A percentile compares a stretch with the other conserved stretches of the same genome.
Conservation (phyloP, 2,329 filamentous ascomycete genomes). For the Endothia cerciana region DNA sequence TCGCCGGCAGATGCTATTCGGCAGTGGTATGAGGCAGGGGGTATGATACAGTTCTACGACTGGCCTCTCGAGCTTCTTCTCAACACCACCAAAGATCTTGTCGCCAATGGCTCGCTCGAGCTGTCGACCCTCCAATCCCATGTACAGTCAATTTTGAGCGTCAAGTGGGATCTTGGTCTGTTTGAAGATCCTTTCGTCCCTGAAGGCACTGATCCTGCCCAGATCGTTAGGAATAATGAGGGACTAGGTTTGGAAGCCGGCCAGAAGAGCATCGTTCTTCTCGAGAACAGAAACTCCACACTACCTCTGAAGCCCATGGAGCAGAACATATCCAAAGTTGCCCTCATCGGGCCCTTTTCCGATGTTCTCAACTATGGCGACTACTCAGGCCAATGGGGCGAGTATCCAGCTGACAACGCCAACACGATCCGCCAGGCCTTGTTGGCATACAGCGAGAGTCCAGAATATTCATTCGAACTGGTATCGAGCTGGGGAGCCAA, state of each 20-base stretch:
- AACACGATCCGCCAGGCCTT: conserved; percentile 45
- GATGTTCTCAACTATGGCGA: conserved; percentile 49
- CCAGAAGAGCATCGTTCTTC: conserved; percentile 46
- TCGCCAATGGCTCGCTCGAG: conserved; percentile 42
- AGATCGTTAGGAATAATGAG: conserved; percentile 41
- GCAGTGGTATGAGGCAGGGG: conserved; percentile 50
- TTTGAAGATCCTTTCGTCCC: conserved; percentile 45
- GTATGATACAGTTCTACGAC: conserved; percentile 51
- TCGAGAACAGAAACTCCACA: conserved; percentile 46
- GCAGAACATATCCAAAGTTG: conserved; percentile 40
- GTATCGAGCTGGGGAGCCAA: conserved; percentile 48
- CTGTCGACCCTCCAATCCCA: conserved; percentile 42
- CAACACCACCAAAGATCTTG: conserved; percentile 40
- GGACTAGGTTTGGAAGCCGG: conserved; percentile 46
- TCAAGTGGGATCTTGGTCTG: conserved; percentile 50
- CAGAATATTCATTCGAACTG: conserved; percentile 35
- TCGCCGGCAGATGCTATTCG: conserved; percentile 44
- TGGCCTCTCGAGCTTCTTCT: conserved; percentile 45
- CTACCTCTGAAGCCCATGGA: conserved; percentile 40
- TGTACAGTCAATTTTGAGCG: conserved; percentile 42
- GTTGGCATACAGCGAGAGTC: conserved; percentile 34
- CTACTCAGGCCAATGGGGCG: conserved; percentile 47
- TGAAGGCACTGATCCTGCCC: conserved; percentile 38
- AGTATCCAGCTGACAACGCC: conserved; percentile 43
- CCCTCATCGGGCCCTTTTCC: conserved; percentile 46